Percentiles rank a stretch among this genome's conserved stretches.
Conservation (phyloP, 2,329 filamentous ascomycete species). For the Juglanconis sp. region DNA sequence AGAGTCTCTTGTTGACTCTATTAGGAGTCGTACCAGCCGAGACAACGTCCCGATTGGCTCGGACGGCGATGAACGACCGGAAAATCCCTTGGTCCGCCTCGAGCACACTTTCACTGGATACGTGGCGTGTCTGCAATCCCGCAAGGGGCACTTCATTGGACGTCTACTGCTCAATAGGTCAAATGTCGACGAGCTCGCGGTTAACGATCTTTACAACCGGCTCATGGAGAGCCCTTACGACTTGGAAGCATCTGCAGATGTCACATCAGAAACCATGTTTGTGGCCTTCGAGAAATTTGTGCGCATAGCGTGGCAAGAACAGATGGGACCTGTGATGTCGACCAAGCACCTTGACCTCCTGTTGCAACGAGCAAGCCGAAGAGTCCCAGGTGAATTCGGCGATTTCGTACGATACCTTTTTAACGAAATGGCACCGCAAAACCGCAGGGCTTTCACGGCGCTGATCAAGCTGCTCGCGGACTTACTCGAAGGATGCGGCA, state of each 20-base stretch:
- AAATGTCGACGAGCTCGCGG: slow-evolving; percentile 70
- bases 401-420: slow-evolving; percentile 66
- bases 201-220: slow-evolving; percentile 88
- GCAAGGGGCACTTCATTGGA: slow-evolving; percentile 83
- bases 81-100: slow-evolving; percentile 67
- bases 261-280: slow-evolving; percentile 80
- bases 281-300: slow-evolving; percentile 93
- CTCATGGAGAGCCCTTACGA: slow-evolving; percentile 81
- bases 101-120: slow-evolving; percentile 86
- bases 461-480: slow-evolving; percentile 85
- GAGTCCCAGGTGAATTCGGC: slow-evolving; percentile 69
- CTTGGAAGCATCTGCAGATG: slow-evolving; percentile 70
- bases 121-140: slow-evolving; percentile 74
- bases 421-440: slow-evolving; percentile 65
- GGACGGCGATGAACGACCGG: slow-evolving; percentile 49
- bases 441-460: slow-evolving; percentile 73
- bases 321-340: slow-evolving; percentile 81
- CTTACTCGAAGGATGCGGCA: slow-evolving; percentile 82
- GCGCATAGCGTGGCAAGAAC: slow-evolving; percentile 80
- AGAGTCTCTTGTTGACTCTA: slow-evolving; percentile 53
- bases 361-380: slow-evolving; percentile 64
- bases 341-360: slow-evolving; percentile 67
- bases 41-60: slow-evolving; percentile 38
- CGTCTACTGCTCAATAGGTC: slow-evolving; percentile 68
- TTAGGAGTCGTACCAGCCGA: slow-evolving; percentile 46